Conservation (phyloP, 805 yeast species). For the Sugiyamaella smithiae region DNA sequence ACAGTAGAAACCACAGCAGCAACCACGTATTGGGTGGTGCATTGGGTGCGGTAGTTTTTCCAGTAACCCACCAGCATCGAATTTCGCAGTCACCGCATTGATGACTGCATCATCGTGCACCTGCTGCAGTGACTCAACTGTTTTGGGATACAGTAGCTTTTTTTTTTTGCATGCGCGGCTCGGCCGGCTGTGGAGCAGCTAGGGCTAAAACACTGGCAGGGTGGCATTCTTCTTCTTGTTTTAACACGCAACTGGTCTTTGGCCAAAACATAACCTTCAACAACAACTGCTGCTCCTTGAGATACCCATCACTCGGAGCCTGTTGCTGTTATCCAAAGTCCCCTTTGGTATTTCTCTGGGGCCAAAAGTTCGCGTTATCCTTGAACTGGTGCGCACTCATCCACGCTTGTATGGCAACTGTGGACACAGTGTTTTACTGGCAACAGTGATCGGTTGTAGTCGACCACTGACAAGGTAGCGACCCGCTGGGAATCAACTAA, state of each 20-base stretch:
- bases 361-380: slow-evolving; percentile 7
- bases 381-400: slow-evolving; percentile 1
- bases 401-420: background rate
- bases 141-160: background rate
- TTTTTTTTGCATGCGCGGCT: slow-evolving; percentile 4
- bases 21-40: too few species aligned
- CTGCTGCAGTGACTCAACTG: too few species aligned
- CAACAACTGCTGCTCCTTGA: slow-evolving; percentile 1
- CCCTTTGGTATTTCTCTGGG: slow-evolving; percentile 1
- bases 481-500: background rate
- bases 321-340: background rate
- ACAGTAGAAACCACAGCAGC: too few species aligned
- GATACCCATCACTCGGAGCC: background rate
- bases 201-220: background rate
- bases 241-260: slow-evolving; percentile 13
- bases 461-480: slow-evolving; percentile 5
- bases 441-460: background rate
- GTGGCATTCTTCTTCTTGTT: slow-evolving; percentile 8
- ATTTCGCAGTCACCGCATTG: too few species aligned
- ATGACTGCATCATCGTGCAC: too few species aligned
- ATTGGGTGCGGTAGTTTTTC: too few species aligned
- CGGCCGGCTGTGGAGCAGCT: background rate
- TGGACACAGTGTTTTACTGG: background rate
- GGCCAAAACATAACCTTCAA: slow-evolving; percentile 5
- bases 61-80: too few species aligned